Evolutionary conservation across 148 eudicot species (phyloP).

Genomic region (Camellia sinensis): DNA sequence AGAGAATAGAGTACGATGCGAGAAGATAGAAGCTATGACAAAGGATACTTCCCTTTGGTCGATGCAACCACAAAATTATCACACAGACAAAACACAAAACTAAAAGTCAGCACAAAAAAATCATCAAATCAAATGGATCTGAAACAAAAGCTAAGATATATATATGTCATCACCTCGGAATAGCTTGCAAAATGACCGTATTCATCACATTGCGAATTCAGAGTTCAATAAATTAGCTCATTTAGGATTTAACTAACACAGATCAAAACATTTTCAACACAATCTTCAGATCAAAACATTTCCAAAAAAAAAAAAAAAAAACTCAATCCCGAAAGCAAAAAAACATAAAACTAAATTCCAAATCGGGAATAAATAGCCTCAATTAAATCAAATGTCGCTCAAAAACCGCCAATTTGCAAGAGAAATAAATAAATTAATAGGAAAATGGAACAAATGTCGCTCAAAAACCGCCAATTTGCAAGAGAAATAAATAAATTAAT

Average conservation of each 20-base stretch:
- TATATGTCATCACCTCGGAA: background rate
- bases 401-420: background rate
- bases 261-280: background rate
- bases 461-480: background rate
- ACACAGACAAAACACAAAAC: background rate
- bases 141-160: background rate
- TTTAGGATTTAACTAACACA: background rate
- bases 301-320: background rate
- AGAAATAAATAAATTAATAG: too few relatives aligned
- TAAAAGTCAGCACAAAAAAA: background rate
- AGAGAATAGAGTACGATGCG: background rate
- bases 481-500: too few relatives aligned
- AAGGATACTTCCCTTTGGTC: background rate
- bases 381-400: background rate
- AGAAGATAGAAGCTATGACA: background rate
- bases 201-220: background rate
- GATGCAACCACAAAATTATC: background rate
- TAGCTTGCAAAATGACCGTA: background rate
- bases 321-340: background rate
- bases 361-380: background rate
- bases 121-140: constrained; percentile 4
- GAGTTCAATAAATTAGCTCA: background rate
- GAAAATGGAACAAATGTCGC: background rate
- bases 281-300: background rate
- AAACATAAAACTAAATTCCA: background rate